phyloP scores from a whole-genome alignment of 805 yeast genomes.

The Sugiyamaella lignohabitans region DNA sequence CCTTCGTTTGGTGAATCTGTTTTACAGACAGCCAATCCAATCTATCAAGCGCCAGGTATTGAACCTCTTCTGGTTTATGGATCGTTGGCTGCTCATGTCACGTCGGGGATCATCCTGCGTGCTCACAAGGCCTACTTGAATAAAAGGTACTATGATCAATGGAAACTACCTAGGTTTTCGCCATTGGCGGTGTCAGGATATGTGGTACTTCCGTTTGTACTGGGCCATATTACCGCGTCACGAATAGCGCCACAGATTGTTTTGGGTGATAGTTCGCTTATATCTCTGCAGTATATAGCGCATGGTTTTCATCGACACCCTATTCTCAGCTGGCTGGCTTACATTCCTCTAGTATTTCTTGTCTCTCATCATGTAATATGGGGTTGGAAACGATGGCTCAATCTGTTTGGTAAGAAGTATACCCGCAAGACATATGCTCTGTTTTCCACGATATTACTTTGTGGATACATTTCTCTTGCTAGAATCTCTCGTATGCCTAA shows the following conservation, averaged over 20 bases:
- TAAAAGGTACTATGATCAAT: slow-evolving; percentile 23
- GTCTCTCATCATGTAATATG: slow-evolving; percentile 48
- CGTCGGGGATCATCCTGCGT: slow-evolving; percentile 46
- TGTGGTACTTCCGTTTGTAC: slow-evolving; percentile 40
- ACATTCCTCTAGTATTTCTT: slow-evolving; percentile 33
- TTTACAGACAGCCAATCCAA: slow-evolving; percentile 50
- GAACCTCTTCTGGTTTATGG: slow-evolving; percentile 45
- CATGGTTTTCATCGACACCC: slow-evolving; percentile 33
- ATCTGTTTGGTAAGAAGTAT: slow-evolving; percentile 16
- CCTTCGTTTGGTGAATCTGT: slow-evolving; percentile 43
- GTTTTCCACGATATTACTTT: slow-evolving; percentile 2
- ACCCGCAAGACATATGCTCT: slow-evolving; percentile 4
- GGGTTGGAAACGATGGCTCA: slow-evolving; percentile 46
- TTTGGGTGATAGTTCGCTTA: slow-evolving; percentile 58
- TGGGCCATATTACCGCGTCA: slow-evolving; percentile 42
- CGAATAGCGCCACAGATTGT: slow-evolving; percentile 44
- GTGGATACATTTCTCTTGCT: slow-evolving; percentile 8
- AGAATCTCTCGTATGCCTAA: slow-evolving; percentile 10
- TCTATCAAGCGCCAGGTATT: slow-evolving; percentile 49
- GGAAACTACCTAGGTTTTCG: slow-evolving; percentile 38
- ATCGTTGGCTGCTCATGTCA: slow-evolving; percentile 42
- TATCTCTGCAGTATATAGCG: slow-evolving; percentile 46
- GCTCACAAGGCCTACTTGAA: slow-evolving; percentile 31
- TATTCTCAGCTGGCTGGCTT: slow-evolving; percentile 29
- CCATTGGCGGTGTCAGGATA: slow-evolving; percentile 61